Evolutionary conservation across 2,329 filamentous ascomycete species (phyloP).

Genomic region (Plenodomus lindquistii): DNA sequence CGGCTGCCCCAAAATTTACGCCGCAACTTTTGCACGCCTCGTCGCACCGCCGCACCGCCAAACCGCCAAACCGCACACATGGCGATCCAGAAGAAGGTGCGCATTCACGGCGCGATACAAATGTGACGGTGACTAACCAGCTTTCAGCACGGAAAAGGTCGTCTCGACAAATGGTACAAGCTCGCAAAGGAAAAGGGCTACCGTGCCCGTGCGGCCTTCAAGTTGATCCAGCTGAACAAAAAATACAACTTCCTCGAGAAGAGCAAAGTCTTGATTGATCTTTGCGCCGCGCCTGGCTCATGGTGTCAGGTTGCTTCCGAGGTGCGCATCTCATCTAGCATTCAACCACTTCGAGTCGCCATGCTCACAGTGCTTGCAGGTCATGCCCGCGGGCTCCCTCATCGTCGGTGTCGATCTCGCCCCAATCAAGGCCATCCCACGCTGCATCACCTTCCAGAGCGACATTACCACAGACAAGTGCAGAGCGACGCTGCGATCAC

Average conservation of each 20-base stretch:
- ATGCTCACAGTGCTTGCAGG: slow-evolving; percentile 38
- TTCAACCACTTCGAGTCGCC: background rate
- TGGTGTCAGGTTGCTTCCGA: slow-evolving; percentile 74
- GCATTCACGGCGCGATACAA: background rate
- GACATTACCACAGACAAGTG: slow-evolving; percentile 98
- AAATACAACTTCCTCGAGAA: slow-evolving; percentile 98
- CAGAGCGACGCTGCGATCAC: slow-evolving; percentile 81
- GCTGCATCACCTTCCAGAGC: slow-evolving; percentile 93
- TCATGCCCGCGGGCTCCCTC: slow-evolving; percentile 86
- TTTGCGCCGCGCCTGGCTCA: slow-evolving; percentile 88
- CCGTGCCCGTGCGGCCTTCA: slow-evolving; percentile 93
- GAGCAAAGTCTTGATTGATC: slow-evolving; percentile 93
- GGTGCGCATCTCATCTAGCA: slow-evolving; percentile 61
- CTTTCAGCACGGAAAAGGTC: slow-evolving; percentile 82
- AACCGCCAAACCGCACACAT: slow-evolving; percentile 55
- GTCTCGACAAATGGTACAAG: slow-evolving; percentile 98
- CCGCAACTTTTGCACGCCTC: slow-evolving; percentile 21
- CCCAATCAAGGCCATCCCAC: slow-evolving; percentile 93
- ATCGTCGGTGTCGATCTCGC: slow-evolving; percentile 94
- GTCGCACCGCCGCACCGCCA: no score
- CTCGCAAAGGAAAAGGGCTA: slow-evolving; percentile 99
- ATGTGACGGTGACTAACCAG: slow-evolving; percentile 25
- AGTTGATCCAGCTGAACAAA: slow-evolving; percentile 97
- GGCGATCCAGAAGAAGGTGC: slow-evolving; percentile 92
- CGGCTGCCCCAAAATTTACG: slow-evolving; percentile 22